These are phyloP conservation scores for Trichomonas gallinae DNA, from an alignment of 208 protist genomes.

Conservation along the genomic window DNA sequence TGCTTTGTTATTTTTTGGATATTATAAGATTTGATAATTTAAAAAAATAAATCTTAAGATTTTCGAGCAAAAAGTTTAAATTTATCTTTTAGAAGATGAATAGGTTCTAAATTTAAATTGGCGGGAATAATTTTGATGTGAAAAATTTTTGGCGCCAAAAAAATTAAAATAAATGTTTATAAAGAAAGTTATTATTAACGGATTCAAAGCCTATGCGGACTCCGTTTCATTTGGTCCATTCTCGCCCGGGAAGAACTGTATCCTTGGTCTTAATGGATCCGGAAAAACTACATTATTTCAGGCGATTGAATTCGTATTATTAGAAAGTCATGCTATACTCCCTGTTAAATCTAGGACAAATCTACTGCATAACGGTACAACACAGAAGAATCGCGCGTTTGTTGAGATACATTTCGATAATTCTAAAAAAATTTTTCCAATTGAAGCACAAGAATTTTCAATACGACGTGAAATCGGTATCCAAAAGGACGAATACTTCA, in stretches of 20 bases:
- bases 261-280: not conserved
- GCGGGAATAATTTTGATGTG: not conserved
- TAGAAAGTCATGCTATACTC: not conserved
- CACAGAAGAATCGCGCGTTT: not conserved
- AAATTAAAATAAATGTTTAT: not conserved
- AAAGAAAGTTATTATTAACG: not conserved
- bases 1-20: no score
- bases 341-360: not conserved
- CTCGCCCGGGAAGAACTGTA: not conserved
- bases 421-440: not conserved
- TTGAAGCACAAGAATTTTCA: not conserved
- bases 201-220: not conserved
- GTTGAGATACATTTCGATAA: slow-evolving; percentile 10
- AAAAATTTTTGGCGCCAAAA: not conserved
- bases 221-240: not conserved
- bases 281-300: not conserved
- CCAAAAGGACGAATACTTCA: not conserved
- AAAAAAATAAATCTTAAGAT: no score
- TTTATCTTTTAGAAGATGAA: no score
- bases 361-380: not conserved
- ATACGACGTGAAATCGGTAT: not conserved
- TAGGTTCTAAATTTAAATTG: no score
- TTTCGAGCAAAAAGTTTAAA: no score
- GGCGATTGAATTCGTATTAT: not conserved
- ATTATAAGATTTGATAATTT: no score